phyloP scores from a whole-genome alignment of 2,329 filamentous ascomycete genomes.

The Clonostachys rhizophaga region DNA sequence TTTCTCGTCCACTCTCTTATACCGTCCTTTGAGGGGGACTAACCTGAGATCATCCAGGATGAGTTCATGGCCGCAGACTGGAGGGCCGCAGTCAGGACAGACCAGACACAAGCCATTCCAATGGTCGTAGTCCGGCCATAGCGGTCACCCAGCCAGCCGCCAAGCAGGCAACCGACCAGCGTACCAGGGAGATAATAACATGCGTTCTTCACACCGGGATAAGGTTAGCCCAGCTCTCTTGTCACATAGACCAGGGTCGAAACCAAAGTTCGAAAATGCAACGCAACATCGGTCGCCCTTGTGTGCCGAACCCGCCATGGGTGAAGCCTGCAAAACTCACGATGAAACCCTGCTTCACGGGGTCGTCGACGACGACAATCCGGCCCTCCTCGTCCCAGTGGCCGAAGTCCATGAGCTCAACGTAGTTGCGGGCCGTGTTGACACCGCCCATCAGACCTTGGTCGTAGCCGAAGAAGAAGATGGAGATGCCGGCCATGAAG shows the following conservation, averaged over 20 bases:
- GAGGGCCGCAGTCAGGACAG: slow-evolving; percentile 54
- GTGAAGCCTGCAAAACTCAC: slow-evolving; percentile 5
- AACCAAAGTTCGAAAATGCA: slow-evolving; percentile 5
- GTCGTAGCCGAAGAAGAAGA: slow-evolving; percentile 63
- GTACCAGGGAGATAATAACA: slow-evolving; percentile 47
- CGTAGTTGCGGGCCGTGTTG: slow-evolving; percentile 61
- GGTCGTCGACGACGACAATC: slow-evolving; percentile 52
- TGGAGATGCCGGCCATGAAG: slow-evolving; percentile 57
- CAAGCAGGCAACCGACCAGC: slow-evolving; percentile 56
- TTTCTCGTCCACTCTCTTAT: not conserved
- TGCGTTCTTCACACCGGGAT: slow-evolving; percentile 5
- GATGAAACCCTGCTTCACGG: slow-evolving; percentile 24
- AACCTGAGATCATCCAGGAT: slow-evolving; percentile 66
- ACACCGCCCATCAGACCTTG: slow-evolving; percentile 59
- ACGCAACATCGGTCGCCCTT: slow-evolving; percentile 10
- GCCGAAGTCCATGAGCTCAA: slow-evolving; percentile 60
- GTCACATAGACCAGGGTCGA: slow-evolving; percentile 9
- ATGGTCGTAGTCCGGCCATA: slow-evolving; percentile 61
- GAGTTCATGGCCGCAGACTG: slow-evolving; percentile 63
- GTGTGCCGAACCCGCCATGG: not conserved
- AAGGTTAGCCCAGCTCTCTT: not conserved
- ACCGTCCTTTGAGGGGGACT: slow-evolving; percentile 11
- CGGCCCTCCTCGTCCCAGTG: slow-evolving; percentile 42
- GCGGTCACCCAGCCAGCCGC: slow-evolving; percentile 60
- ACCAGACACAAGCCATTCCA: slow-evolving; percentile 52